A percentile compares a stretch with the other conserved stretches of the same genome.
phyloP scores from a whole-genome alignment of 1,284 basidiomycete species.

The Boletellus sp. region DNA sequence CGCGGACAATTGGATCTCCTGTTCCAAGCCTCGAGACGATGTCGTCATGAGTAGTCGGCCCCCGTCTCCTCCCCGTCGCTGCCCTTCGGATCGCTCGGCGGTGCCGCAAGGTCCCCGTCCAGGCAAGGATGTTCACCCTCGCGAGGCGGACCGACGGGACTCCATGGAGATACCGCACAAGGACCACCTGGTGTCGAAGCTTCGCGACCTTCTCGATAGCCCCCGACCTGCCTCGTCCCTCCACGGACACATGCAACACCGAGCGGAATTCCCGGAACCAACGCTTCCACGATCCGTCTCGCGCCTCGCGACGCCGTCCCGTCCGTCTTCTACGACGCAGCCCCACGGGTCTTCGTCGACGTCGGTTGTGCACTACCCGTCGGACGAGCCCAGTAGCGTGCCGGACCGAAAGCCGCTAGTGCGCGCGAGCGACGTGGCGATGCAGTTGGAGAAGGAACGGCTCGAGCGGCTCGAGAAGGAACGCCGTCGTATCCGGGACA shows the following conservation, averaged over 20 bases:
- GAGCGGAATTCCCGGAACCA: slow-evolving; percentile 19
- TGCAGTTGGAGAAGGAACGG: slow-evolving; percentile 33
- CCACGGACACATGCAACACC: slow-evolving; percentile 23
- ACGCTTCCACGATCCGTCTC: slow-evolving; percentile 19
- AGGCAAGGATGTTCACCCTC: slow-evolving; percentile 10
- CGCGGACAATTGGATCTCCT: slow-evolving; percentile 25
- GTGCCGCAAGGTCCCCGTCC: slow-evolving; percentile 17
- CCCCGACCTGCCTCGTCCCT: slow-evolving; percentile 23
- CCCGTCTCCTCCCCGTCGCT: slow-evolving; percentile 24
- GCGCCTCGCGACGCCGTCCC: slow-evolving; percentile 19
- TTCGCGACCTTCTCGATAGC: slow-evolving; percentile 30
- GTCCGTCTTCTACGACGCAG: slow-evolving; percentile 21
- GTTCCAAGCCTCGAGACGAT: slow-evolving; percentile 29
- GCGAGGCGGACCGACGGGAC: slow-evolving; percentile 26
- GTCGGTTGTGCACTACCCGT: slow-evolving; percentile 12
- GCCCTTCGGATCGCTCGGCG: slow-evolving; percentile 20
- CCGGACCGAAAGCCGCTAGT: slow-evolving; percentile 27
- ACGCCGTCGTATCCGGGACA: slow-evolving; percentile 24
- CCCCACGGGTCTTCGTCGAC: slow-evolving; percentile 11
- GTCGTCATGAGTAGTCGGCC: slow-evolving; percentile 30
- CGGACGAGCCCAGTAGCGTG: slow-evolving; percentile 13
- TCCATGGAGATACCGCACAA: slow-evolving; percentile 23
- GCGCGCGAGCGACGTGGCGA: slow-evolving; percentile 33
- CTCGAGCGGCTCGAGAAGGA: slow-evolving; percentile 27
- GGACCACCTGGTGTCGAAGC: slow-evolving; percentile 31